phyloP scores from a whole-genome alignment of 352 stramenopile genomes.

The Phytophthora cryptogea region DNA sequence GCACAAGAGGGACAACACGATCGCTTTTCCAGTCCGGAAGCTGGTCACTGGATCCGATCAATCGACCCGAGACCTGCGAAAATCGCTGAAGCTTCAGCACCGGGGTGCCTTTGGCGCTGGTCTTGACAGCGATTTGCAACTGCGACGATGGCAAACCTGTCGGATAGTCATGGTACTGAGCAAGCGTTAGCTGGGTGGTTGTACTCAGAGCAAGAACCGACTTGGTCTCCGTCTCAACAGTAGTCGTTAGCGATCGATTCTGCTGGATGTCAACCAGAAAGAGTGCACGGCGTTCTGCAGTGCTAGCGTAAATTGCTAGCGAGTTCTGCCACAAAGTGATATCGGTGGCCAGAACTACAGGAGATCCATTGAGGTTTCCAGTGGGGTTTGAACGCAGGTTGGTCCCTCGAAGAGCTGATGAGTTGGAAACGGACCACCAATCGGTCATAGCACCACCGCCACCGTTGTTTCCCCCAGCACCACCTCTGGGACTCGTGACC shows the following conservation, averaged over 20 bases:
- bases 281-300: conserved; percentile 17
- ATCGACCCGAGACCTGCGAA: conserved; percentile 45
- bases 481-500: conserved; percentile 34
- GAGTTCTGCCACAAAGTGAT: conserved; percentile 35
- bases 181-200: conserved; percentile 50
- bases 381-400: neutral
- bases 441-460: conserved; percentile 28
- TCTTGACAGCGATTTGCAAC: conserved; percentile 44
- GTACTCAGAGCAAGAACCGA: conserved; percentile 26
- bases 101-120: conserved; percentile 24
- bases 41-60: conserved; percentile 42
- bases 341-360: conserved; percentile 19
- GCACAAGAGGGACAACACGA: conserved; percentile 47
- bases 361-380: neutral
- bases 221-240: conserved; percentile 8
- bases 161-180: conserved; percentile 74
- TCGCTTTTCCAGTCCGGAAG: conserved; percentile 68
- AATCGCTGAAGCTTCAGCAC: conserved; percentile 57
- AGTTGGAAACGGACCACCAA: conserved; percentile 33
- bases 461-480: conserved; percentile 30
- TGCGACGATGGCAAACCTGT: conserved; percentile 43
- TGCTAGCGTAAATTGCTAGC: conserved; percentile 32
- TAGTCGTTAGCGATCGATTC: conserved; percentile 3
- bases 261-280: conserved; percentile 31
- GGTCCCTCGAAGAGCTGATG: conserved; percentile 5